Conservation (phyloP, 2,329 filamentous ascomycete species). For the Trichoderma atrobrunneum region DNA sequence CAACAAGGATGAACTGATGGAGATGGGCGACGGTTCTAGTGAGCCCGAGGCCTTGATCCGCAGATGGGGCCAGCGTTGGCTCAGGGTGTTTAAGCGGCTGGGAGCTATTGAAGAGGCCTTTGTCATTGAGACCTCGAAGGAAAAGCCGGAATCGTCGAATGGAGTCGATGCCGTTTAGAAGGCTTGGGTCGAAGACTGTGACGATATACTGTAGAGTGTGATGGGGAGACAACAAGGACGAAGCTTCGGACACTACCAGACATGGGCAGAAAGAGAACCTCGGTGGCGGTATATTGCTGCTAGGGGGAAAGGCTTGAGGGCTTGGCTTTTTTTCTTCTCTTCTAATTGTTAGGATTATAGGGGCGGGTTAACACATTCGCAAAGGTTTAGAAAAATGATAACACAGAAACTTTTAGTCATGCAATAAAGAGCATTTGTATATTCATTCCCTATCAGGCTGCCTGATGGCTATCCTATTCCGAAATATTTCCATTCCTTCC, state of each 20-base stretch:
- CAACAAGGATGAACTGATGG: slow-evolving; percentile 71
- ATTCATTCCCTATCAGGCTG: not conserved
- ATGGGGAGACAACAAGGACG: not conserved
- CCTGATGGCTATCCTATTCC: not conserved
- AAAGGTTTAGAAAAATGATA: not conserved
- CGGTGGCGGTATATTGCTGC: not conserved
- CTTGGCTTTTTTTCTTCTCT: not conserved
- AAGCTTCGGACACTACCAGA: not conserved
- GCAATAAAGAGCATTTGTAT: not conserved
- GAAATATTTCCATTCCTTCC: not conserved
- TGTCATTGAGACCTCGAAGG: slow-evolving; percentile 37
- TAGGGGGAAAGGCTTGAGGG: not conserved
- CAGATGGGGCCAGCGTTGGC: slow-evolving; percentile 83
- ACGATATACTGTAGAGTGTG: slow-evolving; percentile 5
- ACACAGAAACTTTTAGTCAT: not conserved
- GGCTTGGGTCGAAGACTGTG: slow-evolving; percentile 3
- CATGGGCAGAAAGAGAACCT: not conserved
- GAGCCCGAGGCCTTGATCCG: slow-evolving; percentile 64
- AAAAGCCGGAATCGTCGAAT: slow-evolving; percentile 20
- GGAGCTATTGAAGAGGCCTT: slow-evolving; percentile 81
- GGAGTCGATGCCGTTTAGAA: slow-evolving; percentile 17
- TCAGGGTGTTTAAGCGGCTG: slow-evolving; percentile 78
- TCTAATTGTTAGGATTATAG: not conserved
- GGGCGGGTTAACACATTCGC: not conserved
- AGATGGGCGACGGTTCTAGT: slow-evolving; percentile 58